phyloP scores from a whole-genome alignment of 192 early-diverging fungal species.

The Coemansia sp. region DNA sequence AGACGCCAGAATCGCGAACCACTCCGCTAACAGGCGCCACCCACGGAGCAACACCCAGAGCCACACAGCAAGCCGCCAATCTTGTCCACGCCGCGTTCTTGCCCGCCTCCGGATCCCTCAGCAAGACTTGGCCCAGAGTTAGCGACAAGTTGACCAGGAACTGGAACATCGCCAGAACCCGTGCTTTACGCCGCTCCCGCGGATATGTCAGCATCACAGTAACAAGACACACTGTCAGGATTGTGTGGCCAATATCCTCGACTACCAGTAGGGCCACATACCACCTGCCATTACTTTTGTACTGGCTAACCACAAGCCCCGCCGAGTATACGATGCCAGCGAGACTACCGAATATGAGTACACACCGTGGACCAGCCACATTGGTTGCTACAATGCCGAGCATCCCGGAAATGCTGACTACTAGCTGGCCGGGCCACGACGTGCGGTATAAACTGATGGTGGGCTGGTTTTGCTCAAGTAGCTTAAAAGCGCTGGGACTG shows the following conservation, averaged over 20 bases:
- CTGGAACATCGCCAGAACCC: constrained; percentile 17
- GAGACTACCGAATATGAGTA: constrained; percentile 4
- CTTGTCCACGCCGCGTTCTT: constrained; percentile 5
- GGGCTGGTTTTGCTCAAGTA: not conserved
- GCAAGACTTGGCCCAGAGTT: constrained; percentile 13
- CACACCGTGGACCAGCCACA: constrained; percentile 5
- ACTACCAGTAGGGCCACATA: constrained; percentile 1
- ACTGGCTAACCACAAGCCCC: not conserved
- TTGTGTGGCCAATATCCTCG: constrained; percentile 6
- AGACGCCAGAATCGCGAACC: constrained; percentile 25
- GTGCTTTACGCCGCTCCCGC: constrained; percentile 21
- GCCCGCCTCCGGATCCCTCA: not conserved
- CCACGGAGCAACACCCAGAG: not conserved
- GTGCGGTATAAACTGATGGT: not conserved
- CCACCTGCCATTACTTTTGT: not conserved
- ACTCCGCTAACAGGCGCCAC: constrained; percentile 6
- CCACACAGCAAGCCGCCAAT: not conserved
- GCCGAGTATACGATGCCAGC: not conserved
- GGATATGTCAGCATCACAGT: constrained; percentile 23
- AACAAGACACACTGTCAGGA: constrained; percentile 8
- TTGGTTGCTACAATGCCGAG: constrained; percentile 11
- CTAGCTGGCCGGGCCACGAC: constrained; percentile 17
- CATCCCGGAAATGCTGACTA: not conserved
- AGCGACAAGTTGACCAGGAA: constrained; percentile 16
- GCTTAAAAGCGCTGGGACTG: constrained; percentile 4